Evolutionary conservation across 169 alveolate genomes (phyloP), one percentile per base, ranked within the genome.

Genomic region (Plasmodium malariae): DNA sequence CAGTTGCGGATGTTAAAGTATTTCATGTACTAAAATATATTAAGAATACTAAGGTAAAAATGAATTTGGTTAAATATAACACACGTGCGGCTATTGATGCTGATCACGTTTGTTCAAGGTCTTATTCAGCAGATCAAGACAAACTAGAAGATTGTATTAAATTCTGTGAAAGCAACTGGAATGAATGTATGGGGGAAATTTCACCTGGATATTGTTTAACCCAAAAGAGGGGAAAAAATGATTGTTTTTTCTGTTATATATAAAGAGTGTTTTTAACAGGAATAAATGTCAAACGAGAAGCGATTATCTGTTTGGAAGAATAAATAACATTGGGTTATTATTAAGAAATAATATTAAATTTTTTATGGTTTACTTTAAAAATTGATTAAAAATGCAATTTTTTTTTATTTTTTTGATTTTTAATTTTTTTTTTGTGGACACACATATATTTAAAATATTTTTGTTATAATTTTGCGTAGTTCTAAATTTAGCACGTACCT

Each of bases 131-230:
- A 19, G 37, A 57, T 21, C 68, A 2, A 57, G 40, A 21, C 5
- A 57, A 57, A 19, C 28, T 19, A 19, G 68, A 57, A 21, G 28
- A 57, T 3, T 57, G 68, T 57, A 59, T 36, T 14, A 26, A 34
- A 9, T 55, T 74, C 43, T 74, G 88, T 55, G 73, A 74, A 49
- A 57, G 36, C n/a, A 57, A 74, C n/a, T 74, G 88, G 88, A 11
- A 55, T 14, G 32, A 19, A 0, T 74, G 88, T 32, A 74, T 21
- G 43, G 17, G 48, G 12, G 55, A 55, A 6, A 19, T 32, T 63
- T 55, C 72, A 11, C 88, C 88, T 19, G 88, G 88, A 28, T 73
- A 73, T 55, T 73, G 87, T 11, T 60, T 73, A 11, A n/a, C 72
- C 40, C 30, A 30, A 5, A 17, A 34, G 34, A 17, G 32, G 19